Conservation (phyloP, 2,329 filamentous ascomycete genomes). For the Ascosphaera apis region DNA sequence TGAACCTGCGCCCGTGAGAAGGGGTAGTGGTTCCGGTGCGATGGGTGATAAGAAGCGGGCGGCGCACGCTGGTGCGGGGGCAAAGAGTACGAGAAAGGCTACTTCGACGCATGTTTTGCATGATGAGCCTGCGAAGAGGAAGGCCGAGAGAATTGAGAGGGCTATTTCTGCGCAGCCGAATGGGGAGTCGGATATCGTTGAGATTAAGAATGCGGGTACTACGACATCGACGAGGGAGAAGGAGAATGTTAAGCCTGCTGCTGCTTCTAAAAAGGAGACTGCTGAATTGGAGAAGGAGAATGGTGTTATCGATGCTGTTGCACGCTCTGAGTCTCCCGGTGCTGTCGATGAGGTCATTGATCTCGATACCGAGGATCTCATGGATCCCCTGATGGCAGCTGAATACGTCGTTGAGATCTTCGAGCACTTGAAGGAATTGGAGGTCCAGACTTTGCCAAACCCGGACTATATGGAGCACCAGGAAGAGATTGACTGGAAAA, state of each 20-base stretch:
- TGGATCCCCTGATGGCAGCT: constrained; percentile 92
- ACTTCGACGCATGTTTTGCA: constrained; percentile 25
- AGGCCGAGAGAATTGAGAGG: constrained; percentile 27
- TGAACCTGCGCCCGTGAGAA: constrained; percentile 32
- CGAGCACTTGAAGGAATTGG: constrained; percentile 66
- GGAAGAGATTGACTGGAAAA: constrained; percentile 96
- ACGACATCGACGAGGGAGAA: constrained; percentile 7
- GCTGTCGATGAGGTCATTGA: constrained; percentile 22
- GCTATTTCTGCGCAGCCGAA: constrained; percentile 13
- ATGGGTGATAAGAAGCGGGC: constrained; percentile 34
- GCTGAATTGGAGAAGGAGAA: constrained; percentile 9
- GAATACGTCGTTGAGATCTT: constrained; percentile 96
- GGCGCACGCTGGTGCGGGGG: constrained; percentile 27
- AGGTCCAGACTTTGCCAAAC: constrained; percentile 56
- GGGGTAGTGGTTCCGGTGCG: constrained; percentile 45
- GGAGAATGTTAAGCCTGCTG: constrained; percentile 1
- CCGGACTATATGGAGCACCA: constrained; percentile 93
- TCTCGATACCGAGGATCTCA: constrained; percentile 66
- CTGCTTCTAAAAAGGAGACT: constrained; percentile 1
- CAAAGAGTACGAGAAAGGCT: constrained; percentile 34
- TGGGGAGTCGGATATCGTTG: constrained; percentile 43
- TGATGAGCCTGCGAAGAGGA: constrained; percentile 37
- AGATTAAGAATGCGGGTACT: constrained; percentile 33
- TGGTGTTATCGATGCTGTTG: not conserved
- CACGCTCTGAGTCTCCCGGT: constrained; percentile 9